These are phyloP conservation scores for Cavenderia fasciculata DNA, from an alignment of 78 protist species.

Conservation along the genomic window DNA sequence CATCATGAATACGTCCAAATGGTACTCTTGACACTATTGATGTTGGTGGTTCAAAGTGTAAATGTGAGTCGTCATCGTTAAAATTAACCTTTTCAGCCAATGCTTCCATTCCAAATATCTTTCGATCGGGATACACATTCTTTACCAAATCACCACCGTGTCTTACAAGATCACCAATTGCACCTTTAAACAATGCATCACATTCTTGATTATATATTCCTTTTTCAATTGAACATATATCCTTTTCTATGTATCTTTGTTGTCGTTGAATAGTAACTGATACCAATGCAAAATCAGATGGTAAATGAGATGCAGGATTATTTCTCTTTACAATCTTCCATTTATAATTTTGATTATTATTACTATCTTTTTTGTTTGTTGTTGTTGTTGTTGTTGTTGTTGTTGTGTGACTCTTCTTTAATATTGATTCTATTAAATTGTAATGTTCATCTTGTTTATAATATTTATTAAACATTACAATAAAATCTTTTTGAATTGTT, in stretches of 20 bases:
- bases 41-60: no score
- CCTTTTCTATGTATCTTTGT: no score
- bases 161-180: neutral
- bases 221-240: neutral
- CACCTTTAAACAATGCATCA: neutral
- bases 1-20: conserved; percentile 2
- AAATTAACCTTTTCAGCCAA: no score
- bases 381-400: neutral
- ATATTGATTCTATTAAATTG: neutral
- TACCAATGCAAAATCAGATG: conserved; percentile 65
- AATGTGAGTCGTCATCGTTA: no score
- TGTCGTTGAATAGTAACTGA: neutral
- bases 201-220: neutral
- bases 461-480: conserved; percentile 60
- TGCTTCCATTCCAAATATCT: no score
- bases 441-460: conserved; percentile 51
- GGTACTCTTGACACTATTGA: no score
- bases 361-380: neutral
- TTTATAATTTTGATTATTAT: neutral
- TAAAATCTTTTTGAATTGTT: conserved; percentile 54
- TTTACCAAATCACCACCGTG: neutral
- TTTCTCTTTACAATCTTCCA: conserved; percentile 49
- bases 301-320: conserved; percentile 46
- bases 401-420: no score
- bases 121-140: conserved; percentile 18